Evolutionary conservation across 2,329 filamentous ascomycete species (phyloP), one percentile per base, ranked within the genome.

Genomic region (Fusarium sp.): DNA sequence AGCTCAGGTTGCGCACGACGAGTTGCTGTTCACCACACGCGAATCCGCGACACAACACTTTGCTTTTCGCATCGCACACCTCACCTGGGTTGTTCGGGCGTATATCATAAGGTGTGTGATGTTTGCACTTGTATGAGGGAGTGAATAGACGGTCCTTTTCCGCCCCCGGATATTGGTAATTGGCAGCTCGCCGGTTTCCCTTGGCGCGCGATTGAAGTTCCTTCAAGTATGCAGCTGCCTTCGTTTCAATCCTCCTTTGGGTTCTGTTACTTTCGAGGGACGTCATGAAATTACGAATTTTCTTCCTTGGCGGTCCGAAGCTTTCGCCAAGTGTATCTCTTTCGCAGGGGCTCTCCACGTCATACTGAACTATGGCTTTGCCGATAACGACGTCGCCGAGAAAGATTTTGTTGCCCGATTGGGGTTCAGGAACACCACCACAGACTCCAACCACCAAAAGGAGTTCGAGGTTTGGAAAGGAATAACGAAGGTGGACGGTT

Each of bases 381-480:
- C 76, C 77, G 17, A 79, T 57, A 4, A 80, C 62, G 0, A 81
- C 77, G 43, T 81, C 77, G 2, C 79, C 78, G 0, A 80, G 61
- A 0, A 77, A 27, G 0, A 73, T 52, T 14, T 71, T 59, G 7
- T 51, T 51, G 32, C 75, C 68, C 1, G 39, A 4, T 11, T 11
- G 32, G 0, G 23, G 5, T 1, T 30, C 46, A 1, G 80, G 79
- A 7, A 78, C 71, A 11, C 78, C 81, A 1, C 80, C 82, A 44
- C 81, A 83, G 4, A 83, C 73, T 1, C 81, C 82, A 4, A 79
- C 77, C 0, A 83, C 44, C 0, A 83, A 27, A 1, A 64, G 77
- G 0, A 82, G 64, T 22, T 70, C 74, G 6, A 84, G 57, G 3
- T 59, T 57, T 0, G 59, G 49, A 39, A 78, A 83, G 44, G 78